Conservation (phyloP, 306 rosid genomes). For the Alnus rubra region DNA sequence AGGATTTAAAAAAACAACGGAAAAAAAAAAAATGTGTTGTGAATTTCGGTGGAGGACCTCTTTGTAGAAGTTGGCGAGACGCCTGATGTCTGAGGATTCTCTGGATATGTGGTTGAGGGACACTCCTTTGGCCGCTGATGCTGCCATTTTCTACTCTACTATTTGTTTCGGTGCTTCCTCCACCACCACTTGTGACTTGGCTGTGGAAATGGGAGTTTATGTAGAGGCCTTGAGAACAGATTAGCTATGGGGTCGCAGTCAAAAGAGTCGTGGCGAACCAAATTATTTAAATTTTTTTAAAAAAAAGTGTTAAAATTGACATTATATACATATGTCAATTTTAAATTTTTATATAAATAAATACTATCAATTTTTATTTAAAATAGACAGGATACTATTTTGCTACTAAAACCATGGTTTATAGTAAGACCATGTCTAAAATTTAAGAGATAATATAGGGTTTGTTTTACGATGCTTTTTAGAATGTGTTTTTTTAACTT, state of each 20-base stretch:
- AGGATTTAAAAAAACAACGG: neutral
- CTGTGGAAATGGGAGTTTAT: neutral
- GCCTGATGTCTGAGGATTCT: slow-evolving; percentile 63
- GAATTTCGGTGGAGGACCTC: slow-evolving; percentile 31
- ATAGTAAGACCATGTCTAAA: too few species aligned
- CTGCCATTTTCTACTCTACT: slow-evolving; percentile 41
- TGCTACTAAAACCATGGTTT: too few species aligned
- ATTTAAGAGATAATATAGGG: too few species aligned
- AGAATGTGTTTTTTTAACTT: too few species aligned
- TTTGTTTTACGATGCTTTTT: too few species aligned
- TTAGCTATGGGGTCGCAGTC: neutral
- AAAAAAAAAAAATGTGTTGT: neutral
- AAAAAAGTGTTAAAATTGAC: too few species aligned
- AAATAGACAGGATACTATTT: too few species aligned
- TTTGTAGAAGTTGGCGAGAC: slow-evolving; percentile 78
- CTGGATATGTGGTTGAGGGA: slow-evolving; percentile 66
- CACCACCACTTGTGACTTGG: too few species aligned
- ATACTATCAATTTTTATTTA: too few species aligned
- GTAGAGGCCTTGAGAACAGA: neutral
- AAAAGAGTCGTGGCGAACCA: neutral
- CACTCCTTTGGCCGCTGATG: slow-evolving; percentile 34
- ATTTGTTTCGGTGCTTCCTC: neutral
- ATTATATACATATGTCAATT: too few species aligned
- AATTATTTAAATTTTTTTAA: too few species aligned
- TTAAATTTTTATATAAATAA: too few species aligned